A percentile compares a stretch with the other conserved stretches of the same genome.
Evolutionary conservation across 1,284 basidiomycete genomes (phyloP).

Genomic region (Apiotrichum mycotoxinovorans): DNA sequence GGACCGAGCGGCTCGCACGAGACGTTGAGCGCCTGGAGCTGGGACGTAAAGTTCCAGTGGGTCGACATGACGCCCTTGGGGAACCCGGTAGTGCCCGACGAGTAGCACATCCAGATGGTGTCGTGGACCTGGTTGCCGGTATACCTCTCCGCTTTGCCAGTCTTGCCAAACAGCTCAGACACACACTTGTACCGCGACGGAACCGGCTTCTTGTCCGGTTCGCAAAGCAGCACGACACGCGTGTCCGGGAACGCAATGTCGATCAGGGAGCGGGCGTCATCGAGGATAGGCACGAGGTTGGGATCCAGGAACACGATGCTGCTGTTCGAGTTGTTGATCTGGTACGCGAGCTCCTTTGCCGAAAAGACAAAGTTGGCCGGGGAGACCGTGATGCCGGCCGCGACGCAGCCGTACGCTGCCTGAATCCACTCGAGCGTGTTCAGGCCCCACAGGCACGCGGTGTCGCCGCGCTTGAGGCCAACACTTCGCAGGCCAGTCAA

Average conservation of each 20-base stretch:
- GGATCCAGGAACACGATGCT: slow-evolving; percentile 58
- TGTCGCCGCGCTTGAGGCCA: slow-evolving; percentile 34
- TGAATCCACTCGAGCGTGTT: slow-evolving; percentile 60
- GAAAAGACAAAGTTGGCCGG: slow-evolving; percentile 43
- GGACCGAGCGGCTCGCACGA: slow-evolving; percentile 12
- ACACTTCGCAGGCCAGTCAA: slow-evolving; percentile 54
- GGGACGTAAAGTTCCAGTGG: slow-evolving; percentile 60
- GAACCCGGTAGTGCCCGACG: slow-evolving; percentile 58
- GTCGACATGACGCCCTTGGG: slow-evolving; percentile 57
- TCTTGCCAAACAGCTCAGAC: slow-evolving; percentile 10
- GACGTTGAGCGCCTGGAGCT: slow-evolving; percentile 18
- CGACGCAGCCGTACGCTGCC: slow-evolving; percentile 57
- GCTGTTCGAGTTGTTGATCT: slow-evolving; percentile 56
- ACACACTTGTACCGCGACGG: slow-evolving; percentile 14
- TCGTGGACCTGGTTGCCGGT: slow-evolving; percentile 15
- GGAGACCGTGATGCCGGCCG: slow-evolving; percentile 30
- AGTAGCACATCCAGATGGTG: slow-evolving; percentile 57
- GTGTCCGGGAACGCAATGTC: background rate
- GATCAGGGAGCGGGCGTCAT: slow-evolving; percentile 21
- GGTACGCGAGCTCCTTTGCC: slow-evolving; percentile 41
- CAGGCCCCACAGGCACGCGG: slow-evolving; percentile 42
- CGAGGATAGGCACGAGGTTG: slow-evolving; percentile 50
- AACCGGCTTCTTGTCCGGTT: slow-evolving; percentile 12
- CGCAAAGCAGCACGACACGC: slow-evolving; percentile 3
- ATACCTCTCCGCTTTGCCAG: slow-evolving; percentile 12